Percentiles rank a stretch among this genome's conserved stretches.
phyloP scores from a whole-genome alignment of 768 basidiomycete genomes.

The Tulasnella sp. region DNA sequence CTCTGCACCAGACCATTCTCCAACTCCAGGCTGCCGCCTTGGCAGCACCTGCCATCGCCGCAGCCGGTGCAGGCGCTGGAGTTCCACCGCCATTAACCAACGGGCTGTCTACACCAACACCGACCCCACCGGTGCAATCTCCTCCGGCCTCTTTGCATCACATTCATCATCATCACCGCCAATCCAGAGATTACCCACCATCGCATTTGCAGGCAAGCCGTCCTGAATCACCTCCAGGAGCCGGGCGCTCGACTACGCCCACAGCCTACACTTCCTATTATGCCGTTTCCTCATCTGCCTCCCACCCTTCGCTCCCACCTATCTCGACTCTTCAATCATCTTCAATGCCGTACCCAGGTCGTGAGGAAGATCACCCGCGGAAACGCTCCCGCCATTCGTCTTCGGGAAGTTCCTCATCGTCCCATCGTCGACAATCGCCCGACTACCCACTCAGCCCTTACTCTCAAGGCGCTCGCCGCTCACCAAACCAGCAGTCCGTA shows the following conservation, averaged over 20 bases:
- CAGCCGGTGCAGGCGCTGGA: slow-evolving; percentile 17
- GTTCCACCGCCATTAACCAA: background rate
- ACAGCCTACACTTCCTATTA: background rate
- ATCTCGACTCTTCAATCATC: slow-evolving; percentile 3
- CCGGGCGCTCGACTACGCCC: background rate
- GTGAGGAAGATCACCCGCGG: slow-evolving; percentile 14
- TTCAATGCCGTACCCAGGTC: background rate
- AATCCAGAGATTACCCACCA: background rate
- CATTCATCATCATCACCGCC: background rate
- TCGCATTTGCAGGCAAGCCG: background rate
- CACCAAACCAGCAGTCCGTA: background rate
- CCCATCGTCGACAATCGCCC: slow-evolving; percentile 21
- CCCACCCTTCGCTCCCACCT: slow-evolving; percentile 4
- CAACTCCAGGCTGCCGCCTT: slow-evolving; percentile 27
- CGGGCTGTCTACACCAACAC: slow-evolving; percentile 10
- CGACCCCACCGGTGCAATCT: slow-evolving; percentile 12
- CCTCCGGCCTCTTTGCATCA: slow-evolving; percentile 4
- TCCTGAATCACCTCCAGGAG: background rate
- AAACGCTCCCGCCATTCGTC: slow-evolving; percentile 56
- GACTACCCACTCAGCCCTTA: slow-evolving; percentile 20
- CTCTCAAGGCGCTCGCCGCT: slow-evolving; percentile 54
- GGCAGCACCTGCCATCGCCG: slow-evolving; percentile 23
- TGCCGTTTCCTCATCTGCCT: background rate
- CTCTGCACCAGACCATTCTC: slow-evolving; percentile 58
- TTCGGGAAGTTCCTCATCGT: slow-evolving; percentile 35